Evolutionary conservation across 2,329 filamentous ascomycete genomes (phyloP).

Genomic region (Aureobasidium melanogenum): DNA sequence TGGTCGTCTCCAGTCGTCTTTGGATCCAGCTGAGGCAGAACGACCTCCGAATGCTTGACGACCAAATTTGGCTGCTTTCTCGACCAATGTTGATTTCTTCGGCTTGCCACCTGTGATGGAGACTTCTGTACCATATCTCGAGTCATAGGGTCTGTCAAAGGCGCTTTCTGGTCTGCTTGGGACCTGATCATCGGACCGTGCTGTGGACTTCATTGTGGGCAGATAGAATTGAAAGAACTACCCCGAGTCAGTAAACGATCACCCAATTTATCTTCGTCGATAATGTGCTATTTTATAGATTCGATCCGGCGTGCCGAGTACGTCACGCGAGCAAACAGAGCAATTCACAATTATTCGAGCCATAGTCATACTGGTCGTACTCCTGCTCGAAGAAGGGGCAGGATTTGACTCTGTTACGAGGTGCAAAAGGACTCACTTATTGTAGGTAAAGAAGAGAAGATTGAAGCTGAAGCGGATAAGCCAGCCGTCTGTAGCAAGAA

Average conservation of each 20-base stretch:
- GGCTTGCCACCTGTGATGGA: conserved; percentile 16
- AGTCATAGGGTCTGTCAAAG: conserved; percentile 1
- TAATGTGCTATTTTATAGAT: not conserved
- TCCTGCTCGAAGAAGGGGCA: not conserved
- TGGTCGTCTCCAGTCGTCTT: not conserved
- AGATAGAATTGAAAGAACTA: not conserved
- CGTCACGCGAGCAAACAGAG: not conserved
- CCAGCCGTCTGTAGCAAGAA: not conserved
- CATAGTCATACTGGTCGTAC: not conserved
- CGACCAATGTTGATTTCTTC: conserved; percentile 12
- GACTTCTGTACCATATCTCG: conserved; percentile 7
- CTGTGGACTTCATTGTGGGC: not conserved
- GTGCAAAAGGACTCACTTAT: not conserved
- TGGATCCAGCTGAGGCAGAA: not conserved
- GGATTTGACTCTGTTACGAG: not conserved
- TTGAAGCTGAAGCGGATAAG: not conserved
- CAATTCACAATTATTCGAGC: not conserved
- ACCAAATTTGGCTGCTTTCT: conserved; percentile 13
- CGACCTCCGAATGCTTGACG: conserved; percentile 9
- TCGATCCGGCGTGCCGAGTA: not conserved
- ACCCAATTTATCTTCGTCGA: not conserved
- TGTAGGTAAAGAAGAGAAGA: not conserved
- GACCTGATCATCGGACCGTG: not conserved
- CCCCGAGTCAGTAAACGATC: not conserved
- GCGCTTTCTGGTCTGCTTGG: conserved; percentile 12